Evolutionary conservation across 2,329 filamentous ascomycete genomes (phyloP), one percentile per base, ranked within the genome.

Genomic region (Trichoderma sp.): DNA sequence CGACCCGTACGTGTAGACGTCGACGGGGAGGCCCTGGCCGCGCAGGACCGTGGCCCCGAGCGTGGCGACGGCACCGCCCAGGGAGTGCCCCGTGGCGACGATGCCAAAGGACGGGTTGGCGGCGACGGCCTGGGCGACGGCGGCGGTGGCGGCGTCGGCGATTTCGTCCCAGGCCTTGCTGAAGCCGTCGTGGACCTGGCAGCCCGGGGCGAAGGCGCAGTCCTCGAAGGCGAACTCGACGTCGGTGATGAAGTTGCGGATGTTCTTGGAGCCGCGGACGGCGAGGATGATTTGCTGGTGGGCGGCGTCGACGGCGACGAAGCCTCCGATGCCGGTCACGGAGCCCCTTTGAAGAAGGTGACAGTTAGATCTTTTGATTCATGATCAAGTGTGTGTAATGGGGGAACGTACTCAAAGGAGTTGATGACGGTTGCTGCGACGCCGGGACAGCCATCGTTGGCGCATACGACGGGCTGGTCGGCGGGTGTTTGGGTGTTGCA

Each of bases 1-100:
- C 19, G 85, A 81, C 67, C 89, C 89, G 76, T 84, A 92, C 1
- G 85, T 88, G 80, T 88, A 90, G 50, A 90, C 71, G 69, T 88
- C 86, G 17, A 73, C 66, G 1, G 76, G 68, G 66, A 77, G 75
- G 48, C 83, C 85, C 10, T 73, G 71, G 6, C 74, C 73, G 54
- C 87, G 82, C 21, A 90, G 76, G 69, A 85, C 80, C 0, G 82
- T 85, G 0, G 81, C 85, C 0, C 81, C 88, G 5, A 92, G 73
- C 7, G 83, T 85, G 45, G 83, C 86, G 2, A 91, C 78, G 7
- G 88, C 88, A 28, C 80, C 89, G 55, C 89, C 89, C 4, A 92
- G 84, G 10, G 86, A 89, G 78, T 91, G 89, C 43, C 89, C 90
- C 0, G 87, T 87, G n/a, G 82, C 74, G 19, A 88, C 73, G 72